A percentile compares a stretch with the other conserved stretches of the same genome.
phyloP scores from a whole-genome alignment of 306 rosid genomes.

The Parietaria judaica region DNA sequence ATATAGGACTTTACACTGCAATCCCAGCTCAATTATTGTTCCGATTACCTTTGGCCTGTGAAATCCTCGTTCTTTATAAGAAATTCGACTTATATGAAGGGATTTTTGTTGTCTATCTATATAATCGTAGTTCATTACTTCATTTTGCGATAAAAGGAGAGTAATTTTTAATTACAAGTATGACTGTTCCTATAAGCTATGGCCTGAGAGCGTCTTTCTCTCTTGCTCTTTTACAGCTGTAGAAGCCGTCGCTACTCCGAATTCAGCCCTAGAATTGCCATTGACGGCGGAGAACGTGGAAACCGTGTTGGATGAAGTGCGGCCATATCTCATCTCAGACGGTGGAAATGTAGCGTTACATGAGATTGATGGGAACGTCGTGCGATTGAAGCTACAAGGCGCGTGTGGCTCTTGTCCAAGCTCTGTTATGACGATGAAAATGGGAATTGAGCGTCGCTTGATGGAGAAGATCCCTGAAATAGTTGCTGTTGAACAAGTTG shows the following conservation, averaged over 20 bases:
- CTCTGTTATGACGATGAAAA: constrained; percentile 82
- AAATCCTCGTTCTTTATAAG: too few species aligned
- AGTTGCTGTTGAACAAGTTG: constrained; percentile 82
- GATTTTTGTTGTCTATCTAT: too few species aligned
- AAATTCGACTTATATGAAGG: too few species aligned
- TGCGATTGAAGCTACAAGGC: constrained; percentile 90
- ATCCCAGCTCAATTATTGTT: too few species aligned
- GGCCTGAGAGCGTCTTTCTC: too few species aligned
- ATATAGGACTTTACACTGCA: too few species aligned
- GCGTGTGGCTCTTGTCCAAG: constrained; percentile 98
- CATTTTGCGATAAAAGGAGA: too few species aligned
- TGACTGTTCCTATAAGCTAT: too few species aligned
- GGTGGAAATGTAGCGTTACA: constrained; percentile 89
- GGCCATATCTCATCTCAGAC: constrained; percentile 81
- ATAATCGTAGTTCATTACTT: too few species aligned
- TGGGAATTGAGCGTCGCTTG: constrained; percentile 89
- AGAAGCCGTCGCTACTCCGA: constrained; percentile 68
- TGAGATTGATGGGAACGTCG: constrained; percentile 88
- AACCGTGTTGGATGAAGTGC: constrained; percentile 64
- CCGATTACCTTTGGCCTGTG: too few species aligned
- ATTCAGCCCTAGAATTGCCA: constrained; percentile 69
- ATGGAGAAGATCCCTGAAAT: constrained; percentile 97
- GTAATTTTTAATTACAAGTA: too few species aligned
- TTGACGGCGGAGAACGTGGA: constrained; percentile 82
- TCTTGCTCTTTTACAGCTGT: constrained; percentile 32